Evolutionary conservation across 768 basidiomycete genomes (phyloP), one percentile per base, ranked within the genome.

Genomic region (Solioccasus polychromus): DNA sequence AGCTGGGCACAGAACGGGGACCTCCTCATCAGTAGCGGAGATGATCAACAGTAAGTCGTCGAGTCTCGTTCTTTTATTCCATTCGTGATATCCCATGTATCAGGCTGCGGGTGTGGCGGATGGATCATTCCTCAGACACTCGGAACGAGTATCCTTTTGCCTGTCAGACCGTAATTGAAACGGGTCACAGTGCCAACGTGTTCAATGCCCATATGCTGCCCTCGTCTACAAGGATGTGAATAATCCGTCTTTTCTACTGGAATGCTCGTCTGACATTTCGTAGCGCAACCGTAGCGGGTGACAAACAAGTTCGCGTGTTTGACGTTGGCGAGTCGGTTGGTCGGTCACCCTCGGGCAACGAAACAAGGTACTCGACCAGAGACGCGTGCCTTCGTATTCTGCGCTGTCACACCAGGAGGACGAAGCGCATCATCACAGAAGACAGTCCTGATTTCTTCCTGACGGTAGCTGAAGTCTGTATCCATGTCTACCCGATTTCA

Each of bases 171-270:
- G 76, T 85, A n/a, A 82, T 93, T 39, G 63, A 73, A 12, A 92
- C 92, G 0, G 89, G 88, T 3, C 92, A 95, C 62, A 75, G 68
- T 36, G 80, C 76, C 11, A 95, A 95, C 57, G 89, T 95, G 36
- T 95, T 95, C 71, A 88, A 83, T 53, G 81, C 78, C 0, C 80
- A 88, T 36, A 83, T 89, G 75, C 71, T 95, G 2, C 89, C 90
- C 0, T 70, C 78, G 52, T 88, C 88, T 10, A 77, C 82, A n/a
- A 78, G 81, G 42, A 85, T 94, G 80, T 90, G 64, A 71, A 79
- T 60, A 49, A 49, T 37, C 25, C 53, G 56, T 44, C 49, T 58
- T 46, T 42, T 17, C 22, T 19, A 12, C 35, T n/a, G n/a, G 15
- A 23, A 39, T 44, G 31, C 48, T 56, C 46, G 55, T 36, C 4